Base-by-base conservation (phyloP, 768 basidiomycete species). In the Russula sp. region DNA sequence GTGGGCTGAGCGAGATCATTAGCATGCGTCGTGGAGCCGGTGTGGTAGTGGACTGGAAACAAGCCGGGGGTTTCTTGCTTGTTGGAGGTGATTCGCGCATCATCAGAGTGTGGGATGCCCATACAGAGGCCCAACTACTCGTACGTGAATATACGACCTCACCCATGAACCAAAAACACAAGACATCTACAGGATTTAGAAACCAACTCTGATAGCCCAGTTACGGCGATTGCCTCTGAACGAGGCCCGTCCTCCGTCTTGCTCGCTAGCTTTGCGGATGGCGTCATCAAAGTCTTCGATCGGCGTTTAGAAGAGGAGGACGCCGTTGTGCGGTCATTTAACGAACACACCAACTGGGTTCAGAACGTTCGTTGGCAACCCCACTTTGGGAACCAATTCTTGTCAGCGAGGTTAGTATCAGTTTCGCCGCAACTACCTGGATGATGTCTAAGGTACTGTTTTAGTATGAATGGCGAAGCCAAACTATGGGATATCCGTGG, bases 41-140 rank as follows among this genome's bases (percentile, higher is more conserved):
- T 0, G 76, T 98, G 53, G 80, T 98, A 34, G 83, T 89, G 62
- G 93, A 96, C 62, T 99, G 97, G 97, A 92, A 90, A 69, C 96
- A 98, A 74, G 79, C 82, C 2, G 81, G 85, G 29, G 97, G 95
- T 0, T 85, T 84, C 32, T 75, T 98, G 38, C 77, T 98, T n/a
- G 85, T 93, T 32, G 91, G 91, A 10, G 97, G 96, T 2, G 96
- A 98, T 74, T 88, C 92, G 41, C 83, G 85, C 60, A 84, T 87
- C 42, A 88, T 99, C 63, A 82, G 93, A 61, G 80, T 94, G 5
- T 99, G 97, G 97, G 95, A 99, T 71, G 96, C 94, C 9, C 87
- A 91, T 66, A 88, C 89, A 2, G 97, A 98, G 72, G 84, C 80
- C 29, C 83, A 85, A 59, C 76, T 86, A 47, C 71, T 87, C 75